Percentiles rank a stretch among this genome's conserved stretches.
Conservation (phyloP, 495 filamentous ascomycete genomes). For the Lineolata rhizophorae region DNA sequence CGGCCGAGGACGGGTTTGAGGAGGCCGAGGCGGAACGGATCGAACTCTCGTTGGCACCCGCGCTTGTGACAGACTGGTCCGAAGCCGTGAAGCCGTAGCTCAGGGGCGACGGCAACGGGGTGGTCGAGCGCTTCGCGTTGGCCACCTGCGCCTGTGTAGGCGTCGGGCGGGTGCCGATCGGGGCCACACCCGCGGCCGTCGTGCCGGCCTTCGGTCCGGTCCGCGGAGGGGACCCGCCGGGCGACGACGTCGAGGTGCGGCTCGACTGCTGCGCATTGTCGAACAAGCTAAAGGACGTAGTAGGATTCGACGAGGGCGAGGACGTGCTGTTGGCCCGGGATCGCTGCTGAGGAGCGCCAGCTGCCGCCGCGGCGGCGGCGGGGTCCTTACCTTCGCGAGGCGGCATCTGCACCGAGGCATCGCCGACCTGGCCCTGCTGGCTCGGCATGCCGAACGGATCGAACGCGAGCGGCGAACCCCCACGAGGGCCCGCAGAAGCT, state of each 20-base stretch:
- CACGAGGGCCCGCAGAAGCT: conserved; percentile 19
- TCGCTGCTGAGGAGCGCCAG: conserved; percentile 35
- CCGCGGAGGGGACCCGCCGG: conserved; percentile 67
- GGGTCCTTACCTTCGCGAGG: conserved; percentile 17
- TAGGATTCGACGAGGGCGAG: conserved; percentile 51
- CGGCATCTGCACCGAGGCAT: conserved; percentile 23
- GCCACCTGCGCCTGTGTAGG: conserved; percentile 25
- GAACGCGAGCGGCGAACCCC: conserved; percentile 39
- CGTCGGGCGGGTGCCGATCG: conserved; percentile 76
- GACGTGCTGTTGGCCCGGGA: conserved; percentile 77
- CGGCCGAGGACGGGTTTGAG: conserved; percentile 28
- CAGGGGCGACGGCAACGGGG: conserved; percentile 73
- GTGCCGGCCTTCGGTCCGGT: conserved; percentile 30
- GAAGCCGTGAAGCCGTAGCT: conserved; percentile 50
- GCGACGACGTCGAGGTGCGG: conserved; percentile 76
- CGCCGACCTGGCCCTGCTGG: conserved; percentile 16
- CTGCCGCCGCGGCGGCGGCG: conserved; percentile 27
- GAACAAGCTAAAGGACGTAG: conserved; percentile 40
- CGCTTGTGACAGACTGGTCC: conserved; percentile 26
- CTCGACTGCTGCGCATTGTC: conserved; percentile 55
- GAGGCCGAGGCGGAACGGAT: conserved; percentile 36
- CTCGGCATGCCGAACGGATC: conserved; percentile 39
- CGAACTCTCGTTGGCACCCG: conserved; percentile 30
- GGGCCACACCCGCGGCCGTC: conserved; percentile 49
- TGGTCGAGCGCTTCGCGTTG: conserved; percentile 61